Evolutionary conservation across 176 grass and related monocot species (phyloP).

Genomic region (Avena insularis): DNA sequence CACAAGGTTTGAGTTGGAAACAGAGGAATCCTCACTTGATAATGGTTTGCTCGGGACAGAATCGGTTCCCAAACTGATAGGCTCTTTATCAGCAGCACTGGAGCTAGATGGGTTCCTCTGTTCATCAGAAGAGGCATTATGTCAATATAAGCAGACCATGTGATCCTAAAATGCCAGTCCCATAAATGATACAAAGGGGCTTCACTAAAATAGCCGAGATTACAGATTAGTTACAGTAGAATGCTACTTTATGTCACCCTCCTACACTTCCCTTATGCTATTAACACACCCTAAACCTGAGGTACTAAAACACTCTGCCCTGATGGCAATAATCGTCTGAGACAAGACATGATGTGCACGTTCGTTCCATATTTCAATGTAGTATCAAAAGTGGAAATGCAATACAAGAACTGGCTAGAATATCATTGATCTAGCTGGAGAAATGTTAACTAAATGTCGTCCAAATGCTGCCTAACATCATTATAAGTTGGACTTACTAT

Average conservation of each 20-base stretch:
- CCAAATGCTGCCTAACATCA: background rate
- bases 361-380: slow-evolving; percentile 13
- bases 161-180: slow-evolving; percentile 11
- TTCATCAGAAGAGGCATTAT: slow-evolving; percentile 28
- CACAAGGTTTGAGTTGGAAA: slow-evolving; percentile 75
- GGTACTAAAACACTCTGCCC: background rate
- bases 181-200: background rate
- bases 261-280: slow-evolving; percentile 1
- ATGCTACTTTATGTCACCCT: background rate
- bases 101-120: slow-evolving; percentile 59
- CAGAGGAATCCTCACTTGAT: slow-evolving; percentile 42
- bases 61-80: slow-evolving; percentile 44
- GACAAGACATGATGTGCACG: background rate
- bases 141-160: slow-evolving; percentile 11
- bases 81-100: slow-evolving; percentile 37
- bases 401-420: background rate
- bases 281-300: background rate
- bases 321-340: background rate
- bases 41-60: slow-evolving; percentile 39
- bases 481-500: background rate
- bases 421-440: background rate
- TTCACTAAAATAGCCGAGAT: background rate
- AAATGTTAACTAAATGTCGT: slow-evolving; percentile 14
- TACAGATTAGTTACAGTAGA: slow-evolving; percentile 19
- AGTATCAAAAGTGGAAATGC: slow-evolving; percentile 15